These are phyloP conservation scores for Sporothrix inflata DNA, from an alignment of 2,329 filamentous ascomycete genomes.

Conservation along the genomic window DNA sequence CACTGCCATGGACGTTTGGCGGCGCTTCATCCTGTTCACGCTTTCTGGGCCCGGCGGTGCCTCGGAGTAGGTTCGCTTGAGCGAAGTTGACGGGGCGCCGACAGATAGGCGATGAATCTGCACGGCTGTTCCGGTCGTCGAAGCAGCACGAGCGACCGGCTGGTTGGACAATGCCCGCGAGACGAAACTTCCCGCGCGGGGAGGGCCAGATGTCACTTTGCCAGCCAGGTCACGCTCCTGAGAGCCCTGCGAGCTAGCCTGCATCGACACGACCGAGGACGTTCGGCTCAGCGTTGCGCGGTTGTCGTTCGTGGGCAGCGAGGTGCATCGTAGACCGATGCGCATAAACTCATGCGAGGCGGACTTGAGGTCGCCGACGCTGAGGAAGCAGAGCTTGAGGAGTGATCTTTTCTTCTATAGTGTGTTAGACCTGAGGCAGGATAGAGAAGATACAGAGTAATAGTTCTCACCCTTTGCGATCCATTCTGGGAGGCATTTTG, in stretches of 20 bases:
- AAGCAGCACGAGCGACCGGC: not conserved
- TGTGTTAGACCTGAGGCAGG: not conserved
- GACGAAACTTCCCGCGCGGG: not conserved
- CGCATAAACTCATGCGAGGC: constrained; percentile 31
- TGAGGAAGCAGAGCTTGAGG: constrained; percentile 34
- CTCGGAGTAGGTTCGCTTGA: constrained; percentile 14
- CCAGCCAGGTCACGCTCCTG: not conserved
- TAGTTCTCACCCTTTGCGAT: not conserved
- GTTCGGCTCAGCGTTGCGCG: constrained; percentile 12
- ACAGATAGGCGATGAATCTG: not conserved
- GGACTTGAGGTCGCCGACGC: constrained; percentile 32
- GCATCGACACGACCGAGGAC: not conserved
- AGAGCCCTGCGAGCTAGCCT: not conserved
- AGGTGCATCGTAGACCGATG: constrained; percentile 32
- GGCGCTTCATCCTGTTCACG: not conserved
- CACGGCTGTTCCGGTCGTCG: not conserved
- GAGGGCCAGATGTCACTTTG: not conserved
- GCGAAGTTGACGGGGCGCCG: not conserved
- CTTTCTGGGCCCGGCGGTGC: no score
- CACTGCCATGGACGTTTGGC: not conserved
- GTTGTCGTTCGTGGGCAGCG: constrained; percentile 25
- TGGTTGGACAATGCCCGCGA: not conserved
- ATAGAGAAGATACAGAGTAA: not conserved
- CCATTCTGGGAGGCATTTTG: constrained; percentile 13
- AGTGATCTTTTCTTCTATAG: constrained; percentile 24